These are phyloP conservation scores for Cantharellus cinnabarinus DNA, from an alignment of 768 basidiomycete genomes.

Conservation along the genomic window DNA sequence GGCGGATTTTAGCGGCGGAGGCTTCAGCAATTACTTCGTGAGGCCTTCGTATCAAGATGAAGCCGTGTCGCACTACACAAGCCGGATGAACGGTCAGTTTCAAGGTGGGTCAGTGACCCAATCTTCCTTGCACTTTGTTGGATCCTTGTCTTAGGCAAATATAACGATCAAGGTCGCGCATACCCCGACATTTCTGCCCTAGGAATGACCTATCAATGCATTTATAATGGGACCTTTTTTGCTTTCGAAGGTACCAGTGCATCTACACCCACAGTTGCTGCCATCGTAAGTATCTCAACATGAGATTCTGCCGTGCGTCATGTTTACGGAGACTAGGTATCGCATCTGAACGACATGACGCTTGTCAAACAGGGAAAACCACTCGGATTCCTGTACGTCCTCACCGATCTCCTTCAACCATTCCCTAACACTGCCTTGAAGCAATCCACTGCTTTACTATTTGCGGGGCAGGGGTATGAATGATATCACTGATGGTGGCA, in stretches of 20 bases:
- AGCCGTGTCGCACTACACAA: background rate
- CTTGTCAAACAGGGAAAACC: slow-evolving; percentile 22
- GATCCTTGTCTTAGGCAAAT: slow-evolving; percentile 27
- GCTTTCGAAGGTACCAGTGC: slow-evolving; percentile 45
- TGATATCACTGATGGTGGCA: slow-evolving; percentile 32
- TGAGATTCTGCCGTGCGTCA: too few relatives aligned
- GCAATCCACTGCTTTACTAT: slow-evolving; percentile 37
- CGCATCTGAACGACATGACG: slow-evolving; percentile 32
- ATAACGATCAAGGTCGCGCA: slow-evolving; percentile 19
- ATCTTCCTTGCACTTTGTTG: slow-evolving; percentile 22
- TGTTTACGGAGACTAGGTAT: slow-evolving; percentile 1
- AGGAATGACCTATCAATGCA: slow-evolving; percentile 28
- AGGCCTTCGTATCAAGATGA: background rate
- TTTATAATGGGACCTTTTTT: slow-evolving; percentile 20
- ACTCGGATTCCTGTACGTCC: slow-evolving; percentile 33
- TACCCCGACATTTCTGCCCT: slow-evolving; percentile 49
- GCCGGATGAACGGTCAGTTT: too few relatives aligned
- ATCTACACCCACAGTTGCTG: slow-evolving; percentile 41
- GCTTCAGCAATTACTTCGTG: slow-evolving; percentile 4
- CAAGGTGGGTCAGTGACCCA: too few relatives aligned
- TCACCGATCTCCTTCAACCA: background rate
- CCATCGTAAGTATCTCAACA: slow-evolving; percentile 15
- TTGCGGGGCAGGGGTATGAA: slow-evolving; percentile 17
- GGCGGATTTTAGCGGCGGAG: slow-evolving; percentile 1
- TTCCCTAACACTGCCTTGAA: background rate